Percentiles rank a stretch among this genome's conserved stretches.
phyloP scores from a whole-genome alignment of 2,329 filamentous ascomycete species.

The Zymoseptoria tritici region DNA sequence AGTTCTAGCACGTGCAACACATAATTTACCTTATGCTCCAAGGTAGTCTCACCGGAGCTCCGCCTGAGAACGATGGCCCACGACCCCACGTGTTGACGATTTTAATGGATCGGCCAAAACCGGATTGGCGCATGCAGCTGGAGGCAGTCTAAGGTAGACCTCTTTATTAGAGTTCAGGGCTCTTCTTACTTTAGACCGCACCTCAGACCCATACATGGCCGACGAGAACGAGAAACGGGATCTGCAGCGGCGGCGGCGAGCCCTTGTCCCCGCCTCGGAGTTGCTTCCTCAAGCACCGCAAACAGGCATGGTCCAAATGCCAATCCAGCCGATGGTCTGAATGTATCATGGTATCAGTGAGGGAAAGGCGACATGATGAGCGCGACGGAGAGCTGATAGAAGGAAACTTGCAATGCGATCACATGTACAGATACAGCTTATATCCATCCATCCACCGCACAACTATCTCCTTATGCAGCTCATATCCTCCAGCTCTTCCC shows the following conservation, averaged over 20 bases:
- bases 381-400: background rate
- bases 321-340: background rate
- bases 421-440: background rate
- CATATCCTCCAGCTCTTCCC: background rate
- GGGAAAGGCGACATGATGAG: background rate
- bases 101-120: background rate
- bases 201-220: too few relatives aligned
- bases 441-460: background rate
- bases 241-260: background rate
- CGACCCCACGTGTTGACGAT: background rate
- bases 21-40: too few relatives aligned
- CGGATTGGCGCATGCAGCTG: background rate
- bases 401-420: background rate
- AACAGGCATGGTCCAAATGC: background rate
- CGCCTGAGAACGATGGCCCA: background rate
- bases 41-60: background rate
- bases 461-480: too few relatives aligned
- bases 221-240: too few relatives aligned
- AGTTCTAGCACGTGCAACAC: too few relatives aligned
- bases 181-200: too few relatives aligned
- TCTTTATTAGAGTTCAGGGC: background rate
- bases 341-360: too few relatives aligned
- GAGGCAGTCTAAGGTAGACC: background rate
- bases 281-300: background rate
- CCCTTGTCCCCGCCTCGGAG: background rate